Base-by-base conservation (phyloP, 2,329 filamentous ascomycete species). In the Metarhizium anisopliae region DNA sequence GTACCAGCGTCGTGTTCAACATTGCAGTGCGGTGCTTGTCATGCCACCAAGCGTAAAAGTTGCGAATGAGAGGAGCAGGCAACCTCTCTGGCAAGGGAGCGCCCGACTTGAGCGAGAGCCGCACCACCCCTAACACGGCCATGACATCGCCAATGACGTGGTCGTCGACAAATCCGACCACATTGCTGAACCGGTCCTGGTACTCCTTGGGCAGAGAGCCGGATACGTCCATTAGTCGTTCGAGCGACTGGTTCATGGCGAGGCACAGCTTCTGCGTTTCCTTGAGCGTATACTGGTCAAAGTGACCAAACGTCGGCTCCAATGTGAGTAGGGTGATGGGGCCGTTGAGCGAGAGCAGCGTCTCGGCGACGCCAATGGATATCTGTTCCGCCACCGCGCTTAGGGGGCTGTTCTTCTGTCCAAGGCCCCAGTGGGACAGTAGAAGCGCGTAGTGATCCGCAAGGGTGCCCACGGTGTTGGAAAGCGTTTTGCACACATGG, bases 101-200 rank as follows among this genome's bases (percentile, higher is more conserved):
- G 0, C 74, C 77, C 0, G 74, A 78, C 29, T 72, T 70, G 13
- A 80, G 61, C 2, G 75, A 65, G 53, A 79, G 75, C 50, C 77
- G 74, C 6, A 77, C 63, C 2, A 79, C 68, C 1, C 65, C 68
- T 0, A 80, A 60, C 2, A 79, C 74, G 1, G 75, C 75, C 77
- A 80, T 80, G 52, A 77, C 60, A 35, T 79, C 76, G 3, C 74
- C 76, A 8, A 80, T 73, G 14, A 67, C 66, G 1, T 67, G 64
- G 13, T 77, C 71, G 38, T 77, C 72, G 0, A 74, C 61, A 1
- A 77, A 62, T 0, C 76, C 76, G 0, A 67, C 66, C 0, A 66
- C 61, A 0, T 59, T 65, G 0, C 68, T 64, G 1, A 80, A 65
- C 0, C 73, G 69, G 2, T 63, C 60, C 47, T 75, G 75, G 1